Evolutionary conservation across 1,284 basidiomycete species (phyloP).

Genomic region (Tilletia walkeri): DNA sequence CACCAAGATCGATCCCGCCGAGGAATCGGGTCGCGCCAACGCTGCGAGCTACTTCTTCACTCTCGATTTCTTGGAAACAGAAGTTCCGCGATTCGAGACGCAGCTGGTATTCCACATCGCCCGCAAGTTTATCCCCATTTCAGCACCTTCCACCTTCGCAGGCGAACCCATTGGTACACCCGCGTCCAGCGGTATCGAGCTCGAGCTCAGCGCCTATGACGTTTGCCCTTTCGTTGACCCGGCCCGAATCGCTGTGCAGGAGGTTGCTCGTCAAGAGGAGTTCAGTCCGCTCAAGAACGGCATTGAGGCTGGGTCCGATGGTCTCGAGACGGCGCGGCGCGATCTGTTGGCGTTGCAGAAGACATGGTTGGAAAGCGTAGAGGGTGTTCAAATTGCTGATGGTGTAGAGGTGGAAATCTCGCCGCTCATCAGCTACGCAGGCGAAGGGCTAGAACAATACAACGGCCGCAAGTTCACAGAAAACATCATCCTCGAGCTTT

Average conservation of each 20-base stretch:
- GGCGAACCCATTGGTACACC: slow-evolving; percentile 74
- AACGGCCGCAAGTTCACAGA: slow-evolving; percentile 71
- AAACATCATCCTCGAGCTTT: slow-evolving; percentile 22
- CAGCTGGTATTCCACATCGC: slow-evolving; percentile 96
- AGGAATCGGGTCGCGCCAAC: slow-evolving; percentile 67
- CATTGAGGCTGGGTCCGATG: slow-evolving; percentile 87
- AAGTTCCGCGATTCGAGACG: slow-evolving; percentile 75
- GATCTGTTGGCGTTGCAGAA: slow-evolving; percentile 88
- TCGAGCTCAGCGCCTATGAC: slow-evolving; percentile 98
- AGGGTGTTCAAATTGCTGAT: slow-evolving; percentile 69
- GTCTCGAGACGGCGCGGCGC: slow-evolving; percentile 81
- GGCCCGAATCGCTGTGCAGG: slow-evolving; percentile 73
- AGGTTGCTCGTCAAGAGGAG: slow-evolving; percentile 83
- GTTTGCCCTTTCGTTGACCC: slow-evolving; percentile 88
- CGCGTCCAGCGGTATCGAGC: slow-evolving; percentile 95
- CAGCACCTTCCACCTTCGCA: slow-evolving; percentile 60
- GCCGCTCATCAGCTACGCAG: slow-evolving; percentile 83
- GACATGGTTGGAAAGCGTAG: slow-evolving; percentile 73
- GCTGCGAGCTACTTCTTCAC: slow-evolving; percentile 99
- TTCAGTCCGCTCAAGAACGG: slow-evolving; percentile 98
- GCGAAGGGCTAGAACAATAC: slow-evolving; percentile 80
- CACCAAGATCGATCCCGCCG: slow-evolving; percentile 78
- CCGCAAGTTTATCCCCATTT: slow-evolving; percentile 91
- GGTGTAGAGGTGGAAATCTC: slow-evolving; percentile 83
- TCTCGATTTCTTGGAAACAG: slow-evolving; percentile 73